phyloP scores from a whole-genome alignment of 176 grass and related monocot genomes.

The Musa acuminata region DNA sequence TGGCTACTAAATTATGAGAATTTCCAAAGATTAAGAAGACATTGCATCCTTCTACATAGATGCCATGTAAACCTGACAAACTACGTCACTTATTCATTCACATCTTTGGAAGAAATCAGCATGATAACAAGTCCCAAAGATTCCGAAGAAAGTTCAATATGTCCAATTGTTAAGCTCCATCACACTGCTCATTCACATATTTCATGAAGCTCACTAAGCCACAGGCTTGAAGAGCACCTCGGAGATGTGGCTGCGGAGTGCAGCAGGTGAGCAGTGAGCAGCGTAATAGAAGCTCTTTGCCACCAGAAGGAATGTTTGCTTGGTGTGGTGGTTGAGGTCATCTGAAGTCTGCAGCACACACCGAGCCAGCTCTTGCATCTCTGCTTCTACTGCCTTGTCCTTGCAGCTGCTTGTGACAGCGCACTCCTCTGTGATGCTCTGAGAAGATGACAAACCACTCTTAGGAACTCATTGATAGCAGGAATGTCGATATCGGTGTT shows the following conservation, averaged over 20 bases:
- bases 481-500: too few species aligned
- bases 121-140: neutral
- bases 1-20: too few species aligned
- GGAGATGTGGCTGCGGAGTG: conserved; percentile 27
- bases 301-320: conserved; percentile 34
- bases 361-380: conserved; percentile 36
- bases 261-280: conserved; percentile 21
- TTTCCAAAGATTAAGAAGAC: too few species aligned
- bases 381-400: conserved; percentile 19
- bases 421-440: too few species aligned
- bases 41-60: too few species aligned
- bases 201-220: neutral
- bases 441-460: neutral
- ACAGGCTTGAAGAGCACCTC: conserved; percentile 38
- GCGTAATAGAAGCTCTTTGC: conserved; percentile 44
- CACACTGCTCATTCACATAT: too few species aligned
- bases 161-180: too few species aligned
- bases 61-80: too few species aligned
- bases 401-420: neutral
- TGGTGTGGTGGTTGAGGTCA: conserved; percentile 15
- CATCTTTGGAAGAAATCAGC: too few species aligned
- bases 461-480: neutral
- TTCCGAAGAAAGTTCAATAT: neutral
- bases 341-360: conserved; percentile 15
- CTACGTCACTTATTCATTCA: too few species aligned